Base-by-base conservation (phyloP, 805 yeast species). In the Cephaloascus albidus region DNA sequence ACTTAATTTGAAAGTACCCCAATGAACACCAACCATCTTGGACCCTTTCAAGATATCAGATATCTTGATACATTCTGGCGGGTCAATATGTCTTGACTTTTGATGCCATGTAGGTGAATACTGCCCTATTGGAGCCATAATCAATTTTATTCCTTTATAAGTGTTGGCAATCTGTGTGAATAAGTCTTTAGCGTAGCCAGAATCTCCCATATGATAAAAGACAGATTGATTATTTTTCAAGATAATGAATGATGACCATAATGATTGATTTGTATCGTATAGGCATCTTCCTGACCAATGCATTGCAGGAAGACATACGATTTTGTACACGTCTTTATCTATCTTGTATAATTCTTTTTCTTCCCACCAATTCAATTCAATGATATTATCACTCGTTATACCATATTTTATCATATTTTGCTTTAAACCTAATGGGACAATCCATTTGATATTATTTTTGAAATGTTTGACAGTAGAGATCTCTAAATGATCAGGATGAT, bases 291-390 rank as follows among this genome's bases (percentile, higher is more conserved):
- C 97, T 1, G 95, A 84, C 97, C 97, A 90, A 59, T 90, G 97
- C 94, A 83, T 82, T 0, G 97, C 87, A 0, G 97, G 97, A 0
- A 93, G 74, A 57, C 96, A 85, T 1, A 85, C 89, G 15, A 90
- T 66, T 47, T 85, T 88, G 64, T 82, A 88, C 4, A 65, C 65
- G 42, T 78, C 78, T 4, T 54, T 51, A 10, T 58, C 54, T 17
- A 53, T 55, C 2, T 51, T 49, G 6, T 45, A 37, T 18, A 79
- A 44, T 2, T 75, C 62, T 15, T 70, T 68, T 20, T 70, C 60
- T 39, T 88, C 88, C 97, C 97, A 90, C 97, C 97, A 90, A 48
- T 82, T 80, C 78, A 90, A 67, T 54, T 90, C 97, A 2, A 78
- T 65, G 5, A 78, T 72, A 38, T 78, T 76, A 20, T 66, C 57